A percentile compares a stretch with the other conserved stretches of the same genome.
Evolutionary conservation across 1,284 basidiomycete genomes (phyloP).

Genomic region (Neonothopanus nambi): DNA sequence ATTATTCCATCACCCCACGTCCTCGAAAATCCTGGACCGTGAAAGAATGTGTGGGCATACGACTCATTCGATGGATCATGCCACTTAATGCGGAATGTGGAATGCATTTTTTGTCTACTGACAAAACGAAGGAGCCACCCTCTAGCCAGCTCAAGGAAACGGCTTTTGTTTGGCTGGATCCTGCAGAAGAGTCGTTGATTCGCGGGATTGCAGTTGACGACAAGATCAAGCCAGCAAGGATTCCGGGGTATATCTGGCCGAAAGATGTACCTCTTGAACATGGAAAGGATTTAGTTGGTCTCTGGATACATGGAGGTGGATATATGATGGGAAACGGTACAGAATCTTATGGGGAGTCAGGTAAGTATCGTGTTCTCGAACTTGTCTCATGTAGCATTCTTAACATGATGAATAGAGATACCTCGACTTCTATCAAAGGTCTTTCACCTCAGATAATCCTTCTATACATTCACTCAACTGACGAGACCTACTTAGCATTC

Average conservation of each 20-base stretch:
- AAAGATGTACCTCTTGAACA: slow-evolving; percentile 16
- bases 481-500: slow-evolving; percentile 3
- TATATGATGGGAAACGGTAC: slow-evolving; percentile 28
- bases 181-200: slow-evolving; percentile 16
- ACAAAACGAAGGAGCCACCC: slow-evolving; percentile 23
- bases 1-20: slow-evolving; percentile 15
- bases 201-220: slow-evolving; percentile 19
- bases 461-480: neutral
- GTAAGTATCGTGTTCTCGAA: slow-evolving; percentile 11
- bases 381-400: neutral
- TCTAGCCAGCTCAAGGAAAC: slow-evolving; percentile 23
- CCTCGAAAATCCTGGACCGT: slow-evolving; percentile 24
- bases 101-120: slow-evolving; percentile 11
- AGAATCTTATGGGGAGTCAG: slow-evolving; percentile 19
- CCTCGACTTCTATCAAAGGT: slow-evolving; percentile 11
- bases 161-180: slow-evolving; percentile 24
- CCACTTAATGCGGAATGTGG: slow-evolving; percentile 21
- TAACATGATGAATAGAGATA: slow-evolving; percentile 5
- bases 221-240: slow-evolving; percentile 19
- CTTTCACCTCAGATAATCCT: neutral
- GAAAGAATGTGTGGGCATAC: slow-evolving; percentile 21
- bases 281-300: slow-evolving; percentile 20
- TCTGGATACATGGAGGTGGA: slow-evolving; percentile 27
- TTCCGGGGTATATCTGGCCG: slow-evolving; percentile 28
- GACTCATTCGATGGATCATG: slow-evolving; percentile 24